phyloP scores from a whole-genome alignment of 2,329 filamentous ascomycete species.

The Clonostachys rosea region DNA sequence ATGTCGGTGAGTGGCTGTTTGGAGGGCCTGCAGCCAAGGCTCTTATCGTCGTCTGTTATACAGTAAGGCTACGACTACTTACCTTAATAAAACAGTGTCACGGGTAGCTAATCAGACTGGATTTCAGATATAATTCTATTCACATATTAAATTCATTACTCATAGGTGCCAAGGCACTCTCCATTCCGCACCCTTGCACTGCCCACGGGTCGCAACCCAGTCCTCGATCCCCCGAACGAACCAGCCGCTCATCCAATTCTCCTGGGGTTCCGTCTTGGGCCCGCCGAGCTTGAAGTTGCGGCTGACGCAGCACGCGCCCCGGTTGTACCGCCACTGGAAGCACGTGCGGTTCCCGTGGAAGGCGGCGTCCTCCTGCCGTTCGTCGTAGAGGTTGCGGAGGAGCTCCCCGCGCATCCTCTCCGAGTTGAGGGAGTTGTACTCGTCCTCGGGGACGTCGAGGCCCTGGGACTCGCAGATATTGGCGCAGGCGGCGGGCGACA shows the following conservation, averaged over 20 bases:
- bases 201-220: constrained; percentile 38
- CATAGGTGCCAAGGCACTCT: constrained; percentile 19
- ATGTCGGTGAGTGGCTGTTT: too few relatives aligned
- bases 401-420: constrained; percentile 18
- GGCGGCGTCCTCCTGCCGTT: constrained; percentile 6
- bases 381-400: constrained; percentile 17
- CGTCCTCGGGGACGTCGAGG: constrained; percentile 25
- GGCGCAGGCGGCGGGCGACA: constrained; percentile 38
- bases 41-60: neutral
- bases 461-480: constrained; percentile 39
- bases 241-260: constrained; percentile 36
- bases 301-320: constrained; percentile 35
- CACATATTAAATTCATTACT: too few relatives aligned
- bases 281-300: constrained; percentile 37
- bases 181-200: constrained; percentile 33
- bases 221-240: constrained; percentile 39
- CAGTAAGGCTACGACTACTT: neutral
- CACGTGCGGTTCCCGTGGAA: constrained; percentile 28
- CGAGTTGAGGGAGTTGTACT: constrained; percentile 17
- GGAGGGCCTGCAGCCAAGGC: too few relatives aligned
- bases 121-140: too few relatives aligned
- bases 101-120: neutral
- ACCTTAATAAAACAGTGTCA: neutral
- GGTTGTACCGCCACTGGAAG: constrained; percentile 41
- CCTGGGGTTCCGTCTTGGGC: constrained; percentile 22